Conservation (phyloP, 2,329 filamentous ascomycete genomes). For the Trichoderma sp. region DNA sequence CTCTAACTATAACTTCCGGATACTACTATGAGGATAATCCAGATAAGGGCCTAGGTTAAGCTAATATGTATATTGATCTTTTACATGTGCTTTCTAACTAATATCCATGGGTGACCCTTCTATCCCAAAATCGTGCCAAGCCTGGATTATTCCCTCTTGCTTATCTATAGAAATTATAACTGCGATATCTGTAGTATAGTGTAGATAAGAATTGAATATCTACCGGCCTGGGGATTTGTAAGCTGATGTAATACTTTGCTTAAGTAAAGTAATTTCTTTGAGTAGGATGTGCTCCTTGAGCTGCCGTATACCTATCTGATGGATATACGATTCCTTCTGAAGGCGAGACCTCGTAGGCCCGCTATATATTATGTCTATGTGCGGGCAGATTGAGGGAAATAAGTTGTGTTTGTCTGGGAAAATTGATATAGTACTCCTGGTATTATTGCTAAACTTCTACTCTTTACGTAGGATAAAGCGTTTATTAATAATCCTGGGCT, state of each 20-base stretch:
- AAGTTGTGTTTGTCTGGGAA: neutral
- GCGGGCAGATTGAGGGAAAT: neutral
- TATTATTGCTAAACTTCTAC: neutral
- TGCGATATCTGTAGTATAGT: neutral
- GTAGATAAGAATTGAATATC: slow-evolving; percentile 2
- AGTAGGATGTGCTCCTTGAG: neutral
- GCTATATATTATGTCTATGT: neutral
- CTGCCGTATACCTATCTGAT: neutral
- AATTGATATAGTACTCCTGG: neutral
- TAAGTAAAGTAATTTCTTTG: neutral
- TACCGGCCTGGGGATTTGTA: neutral
- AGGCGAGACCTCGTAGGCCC: neutral
- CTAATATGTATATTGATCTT: neutral
- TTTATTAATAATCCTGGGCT: neutral
- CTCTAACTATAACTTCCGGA: neutral
- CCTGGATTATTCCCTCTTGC: neutral
- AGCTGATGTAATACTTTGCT: neutral
- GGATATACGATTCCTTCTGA: neutral
- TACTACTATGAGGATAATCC: neutral
- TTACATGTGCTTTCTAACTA: neutral
- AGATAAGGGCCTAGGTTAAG: neutral
- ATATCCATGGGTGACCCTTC: neutral
- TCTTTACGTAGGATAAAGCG: neutral
- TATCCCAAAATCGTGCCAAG: neutral
- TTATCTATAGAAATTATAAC: neutral